Evolutionary conservation across 1,284 basidiomycete species (phyloP).

Genomic region (Kwoniella shivajii): DNA sequence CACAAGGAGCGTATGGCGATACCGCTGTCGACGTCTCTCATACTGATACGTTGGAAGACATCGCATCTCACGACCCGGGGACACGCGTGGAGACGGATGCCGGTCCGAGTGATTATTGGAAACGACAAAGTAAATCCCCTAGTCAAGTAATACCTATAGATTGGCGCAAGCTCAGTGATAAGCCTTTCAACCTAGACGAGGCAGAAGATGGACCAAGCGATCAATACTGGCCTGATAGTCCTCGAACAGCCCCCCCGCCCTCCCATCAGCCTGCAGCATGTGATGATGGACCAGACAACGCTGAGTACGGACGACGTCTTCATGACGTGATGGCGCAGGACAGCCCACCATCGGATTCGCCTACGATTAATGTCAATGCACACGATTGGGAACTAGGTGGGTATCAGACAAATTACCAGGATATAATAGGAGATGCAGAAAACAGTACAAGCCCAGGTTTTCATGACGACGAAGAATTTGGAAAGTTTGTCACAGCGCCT

Average conservation of each 20-base stretch:
- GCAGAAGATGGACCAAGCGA: constrained; percentile 32
- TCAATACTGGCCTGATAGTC: constrained; percentile 22
- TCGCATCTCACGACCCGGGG: not conserved
- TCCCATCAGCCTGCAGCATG: not conserved
- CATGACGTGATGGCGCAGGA: constrained; percentile 9
- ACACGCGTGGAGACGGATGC: constrained; percentile 13
- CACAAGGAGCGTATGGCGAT: not conserved
- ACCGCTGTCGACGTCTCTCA: no score
- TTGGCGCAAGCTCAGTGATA: constrained; percentile 13
- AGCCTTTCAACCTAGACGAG: constrained; percentile 8
- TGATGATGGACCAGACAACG: constrained; percentile 4
- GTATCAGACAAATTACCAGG: constrained; percentile 24
- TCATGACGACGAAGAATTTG: constrained; percentile 42
- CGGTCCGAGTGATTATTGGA: constrained; percentile 29
- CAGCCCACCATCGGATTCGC: not conserved
- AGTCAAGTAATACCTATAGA: constrained; percentile 2
- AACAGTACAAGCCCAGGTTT: constrained; percentile 4
- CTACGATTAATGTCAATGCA: not conserved
- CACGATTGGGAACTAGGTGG: constrained; percentile 7
- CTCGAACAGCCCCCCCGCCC: not conserved
- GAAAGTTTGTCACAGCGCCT: constrained; percentile 13
- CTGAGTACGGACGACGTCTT: constrained; percentile 19
- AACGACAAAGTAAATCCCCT: constrained; percentile 6
- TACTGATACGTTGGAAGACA: no score
- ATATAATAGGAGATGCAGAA: constrained; percentile 25